phyloP scores from a whole-genome alignment of 202 grass and related monocot genomes.

The Panicum virgatum region DNA sequence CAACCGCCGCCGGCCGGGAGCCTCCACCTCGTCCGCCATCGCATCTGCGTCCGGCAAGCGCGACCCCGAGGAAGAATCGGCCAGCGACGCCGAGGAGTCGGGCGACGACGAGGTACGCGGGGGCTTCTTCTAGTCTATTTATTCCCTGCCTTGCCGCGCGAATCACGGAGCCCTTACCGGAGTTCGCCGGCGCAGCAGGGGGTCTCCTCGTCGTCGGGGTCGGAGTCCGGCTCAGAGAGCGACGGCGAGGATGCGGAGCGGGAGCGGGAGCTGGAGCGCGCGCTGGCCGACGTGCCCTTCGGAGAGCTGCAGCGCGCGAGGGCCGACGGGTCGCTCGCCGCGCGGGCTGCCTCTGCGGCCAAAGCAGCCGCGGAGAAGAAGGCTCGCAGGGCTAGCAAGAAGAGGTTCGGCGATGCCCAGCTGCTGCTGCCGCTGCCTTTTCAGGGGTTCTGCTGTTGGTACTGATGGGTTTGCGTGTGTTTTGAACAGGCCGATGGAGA shows the following conservation, averaged over 20 bases:
- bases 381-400: slow-evolving; percentile 73
- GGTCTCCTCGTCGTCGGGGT: slow-evolving; percentile 40
- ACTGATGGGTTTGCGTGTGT: slow-evolving; percentile 6
- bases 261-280: slow-evolving; percentile 60
- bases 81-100: slow-evolving; percentile 7
- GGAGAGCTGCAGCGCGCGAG: slow-evolving; percentile 77
- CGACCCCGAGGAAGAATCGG: neutral
- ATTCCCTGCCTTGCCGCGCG: neutral
- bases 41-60: slow-evolving; percentile 27
- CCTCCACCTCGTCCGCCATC: neutral
- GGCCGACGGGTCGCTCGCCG: slow-evolving; percentile 68
- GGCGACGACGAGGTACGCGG: slow-evolving; percentile 35
- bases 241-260: slow-evolving; percentile 42
- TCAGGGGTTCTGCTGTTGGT: neutral
- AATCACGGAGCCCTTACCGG: neutral
- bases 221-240: slow-evolving; percentile 42
- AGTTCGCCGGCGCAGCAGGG: slow-evolving; percentile 7
- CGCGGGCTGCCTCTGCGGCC: slow-evolving; percentile 4
- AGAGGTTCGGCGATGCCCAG: slow-evolving; percentile 48
- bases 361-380: slow-evolving; percentile 51
- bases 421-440: neutral
- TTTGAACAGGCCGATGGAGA: slow-evolving; percentile 79
- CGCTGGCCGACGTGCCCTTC: slow-evolving; percentile 80
- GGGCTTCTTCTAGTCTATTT: neutral
- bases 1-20: slow-evolving; percentile 20